These are phyloP conservation scores for Aspergillus baeticus DNA, from an alignment of 495 filamentous ascomycete species.

Conservation along the genomic window DNA sequence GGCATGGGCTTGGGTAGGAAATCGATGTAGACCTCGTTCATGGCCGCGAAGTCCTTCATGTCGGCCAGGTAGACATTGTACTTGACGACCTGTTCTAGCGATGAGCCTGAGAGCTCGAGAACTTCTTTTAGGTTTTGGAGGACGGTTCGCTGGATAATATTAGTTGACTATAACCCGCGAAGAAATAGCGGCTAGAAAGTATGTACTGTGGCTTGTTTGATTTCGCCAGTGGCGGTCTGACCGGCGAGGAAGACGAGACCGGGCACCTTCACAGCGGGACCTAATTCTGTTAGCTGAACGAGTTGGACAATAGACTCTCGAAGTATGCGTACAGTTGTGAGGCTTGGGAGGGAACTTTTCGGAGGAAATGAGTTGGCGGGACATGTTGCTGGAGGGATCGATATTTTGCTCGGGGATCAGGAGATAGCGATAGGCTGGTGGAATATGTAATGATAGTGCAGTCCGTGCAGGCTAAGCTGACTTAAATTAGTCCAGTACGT, in stretches of 20 bases:
- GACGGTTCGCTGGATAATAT: constrained; percentile 17
- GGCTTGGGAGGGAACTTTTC: constrained; percentile 43
- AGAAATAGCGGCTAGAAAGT: background rate
- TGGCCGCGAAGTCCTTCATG: constrained; percentile 67
- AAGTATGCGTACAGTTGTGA: constrained; percentile 33
- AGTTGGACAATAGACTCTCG: too few relatives aligned
- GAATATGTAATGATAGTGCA: too few relatives aligned
- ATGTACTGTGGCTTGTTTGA: constrained; percentile 39
- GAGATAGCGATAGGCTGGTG: too few relatives aligned
- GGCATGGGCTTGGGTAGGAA: constrained; percentile 41
- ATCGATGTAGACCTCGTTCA: constrained; percentile 57
- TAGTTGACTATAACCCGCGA: background rate
- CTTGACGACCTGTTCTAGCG: constrained; percentile 63
- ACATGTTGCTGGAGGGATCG: constrained; percentile 27
- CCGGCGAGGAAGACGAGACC: constrained; percentile 41
- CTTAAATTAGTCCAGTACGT: too few relatives aligned
- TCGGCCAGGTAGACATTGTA: constrained; percentile 66
- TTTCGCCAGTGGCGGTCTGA: constrained; percentile 43
- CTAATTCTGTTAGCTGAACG: constrained; percentile 17
- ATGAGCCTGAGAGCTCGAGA: constrained; percentile 60
- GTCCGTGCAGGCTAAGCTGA: too few relatives aligned
- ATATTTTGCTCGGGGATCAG: too few relatives aligned
- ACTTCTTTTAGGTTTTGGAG: constrained; percentile 63
- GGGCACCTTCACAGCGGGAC: constrained; percentile 37
- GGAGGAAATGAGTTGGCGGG: constrained; percentile 41